phyloP scores from a whole-genome alignment of 306 rosid genomes.

The Fagus sylvatica region DNA sequence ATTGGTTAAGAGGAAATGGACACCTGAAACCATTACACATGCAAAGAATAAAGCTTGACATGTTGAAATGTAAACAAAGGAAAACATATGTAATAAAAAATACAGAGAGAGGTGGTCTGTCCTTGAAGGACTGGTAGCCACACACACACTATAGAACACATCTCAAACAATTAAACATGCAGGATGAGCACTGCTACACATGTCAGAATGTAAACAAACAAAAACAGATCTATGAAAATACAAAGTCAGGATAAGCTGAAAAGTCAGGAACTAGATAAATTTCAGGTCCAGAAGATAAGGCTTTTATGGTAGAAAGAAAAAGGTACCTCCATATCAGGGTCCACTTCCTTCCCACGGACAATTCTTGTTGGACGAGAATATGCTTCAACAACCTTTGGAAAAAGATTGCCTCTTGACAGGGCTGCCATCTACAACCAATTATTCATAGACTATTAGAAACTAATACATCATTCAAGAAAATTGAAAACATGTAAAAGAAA shows the following conservation, averaged over 20 bases:
- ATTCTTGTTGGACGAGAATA: slow-evolving; percentile 95
- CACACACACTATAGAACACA: background rate
- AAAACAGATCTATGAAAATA: background rate
- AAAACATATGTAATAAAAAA: background rate
- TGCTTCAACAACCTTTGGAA: slow-evolving; percentile 83
- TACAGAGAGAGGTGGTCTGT: background rate
- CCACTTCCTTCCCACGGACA: slow-evolving; percentile 79
- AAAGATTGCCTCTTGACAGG: slow-evolving; percentile 60
- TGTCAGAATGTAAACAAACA: background rate
- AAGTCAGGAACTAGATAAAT: background rate
- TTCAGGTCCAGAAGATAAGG: slow-evolving; percentile 5
- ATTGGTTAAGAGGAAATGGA: background rate
- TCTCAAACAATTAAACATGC: background rate
- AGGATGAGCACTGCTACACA: background rate
- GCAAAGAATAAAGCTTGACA: background rate
- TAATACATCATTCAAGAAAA: background rate
- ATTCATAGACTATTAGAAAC: slow-evolving; percentile 24
- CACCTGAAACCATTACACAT: background rate
- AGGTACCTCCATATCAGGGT: slow-evolving; percentile 53
- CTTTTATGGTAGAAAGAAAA: slow-evolving; percentile 6
- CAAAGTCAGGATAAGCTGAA: too few species aligned
- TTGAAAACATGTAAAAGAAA: background rate
- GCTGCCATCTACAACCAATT: slow-evolving; percentile 72
- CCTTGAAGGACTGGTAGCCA: background rate
- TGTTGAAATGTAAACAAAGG: background rate